Evolutionary conservation across 78 protist genomes (phyloP).

Genomic region (Dictyostelium discoideum): DNA sequence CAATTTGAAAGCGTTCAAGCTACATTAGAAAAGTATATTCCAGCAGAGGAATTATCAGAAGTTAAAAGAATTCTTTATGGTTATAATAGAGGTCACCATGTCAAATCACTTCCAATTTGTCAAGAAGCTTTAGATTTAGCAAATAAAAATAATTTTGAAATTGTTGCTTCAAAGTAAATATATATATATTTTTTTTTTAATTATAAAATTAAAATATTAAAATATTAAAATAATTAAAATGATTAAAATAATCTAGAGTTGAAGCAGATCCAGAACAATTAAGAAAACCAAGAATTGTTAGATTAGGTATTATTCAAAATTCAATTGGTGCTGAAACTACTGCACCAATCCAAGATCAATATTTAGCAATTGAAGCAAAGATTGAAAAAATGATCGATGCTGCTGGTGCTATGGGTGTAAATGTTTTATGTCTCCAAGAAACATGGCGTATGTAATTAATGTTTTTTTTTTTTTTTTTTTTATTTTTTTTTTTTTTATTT

Average conservation of each 20-base stretch:
- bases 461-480: not conserved
- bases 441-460: constrained; percentile 88
- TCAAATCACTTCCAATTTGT: constrained; percentile 32
- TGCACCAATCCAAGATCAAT: constrained; percentile 90
- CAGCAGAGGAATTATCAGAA: constrained; percentile 81
- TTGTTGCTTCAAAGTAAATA: constrained; percentile 66
- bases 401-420: constrained; percentile 92
- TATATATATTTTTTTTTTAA: not conserved
- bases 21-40: constrained; percentile 69
- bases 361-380: constrained; percentile 82
- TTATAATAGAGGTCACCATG: constrained; percentile 56
- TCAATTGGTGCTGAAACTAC: constrained; percentile 86
- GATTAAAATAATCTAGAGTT: not conserved
- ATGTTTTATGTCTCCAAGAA: constrained; percentile 96
- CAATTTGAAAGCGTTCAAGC: constrained; percentile 23
- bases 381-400: constrained; percentile 89
- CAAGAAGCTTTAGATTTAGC: constrained; percentile 66
- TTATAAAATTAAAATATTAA: not conserved
- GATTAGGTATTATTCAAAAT: constrained; percentile 94
- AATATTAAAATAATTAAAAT: not conserved
- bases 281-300: constrained; percentile 88
- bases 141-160: constrained; percentile 75
- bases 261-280: constrained; percentile 77
- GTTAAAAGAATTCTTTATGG: constrained; percentile 87
- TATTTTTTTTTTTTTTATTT: too few relatives aligned